Evolutionary conservation across 1,284 basidiomycete species (phyloP), one percentile per base, ranked within the genome.

Genomic region (Tremellales sp.): DNA sequence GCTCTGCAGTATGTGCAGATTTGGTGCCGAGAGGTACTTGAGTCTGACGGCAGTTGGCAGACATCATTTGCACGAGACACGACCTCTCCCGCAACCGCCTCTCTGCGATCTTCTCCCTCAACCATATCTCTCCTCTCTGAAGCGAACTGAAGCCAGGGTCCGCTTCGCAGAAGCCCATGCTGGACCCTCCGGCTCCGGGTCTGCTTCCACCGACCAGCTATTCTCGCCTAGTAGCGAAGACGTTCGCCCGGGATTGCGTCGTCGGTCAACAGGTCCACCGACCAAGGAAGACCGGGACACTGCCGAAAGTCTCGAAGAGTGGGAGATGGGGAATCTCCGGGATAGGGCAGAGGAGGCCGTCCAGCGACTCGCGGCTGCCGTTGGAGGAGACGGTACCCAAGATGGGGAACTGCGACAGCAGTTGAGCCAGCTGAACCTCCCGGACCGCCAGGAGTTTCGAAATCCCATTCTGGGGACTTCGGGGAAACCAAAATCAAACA

Each of bases 111-210:
- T 72, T 10, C 52, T 72, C 4, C 71, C 71, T 0, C 34, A 43
- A 4, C 50, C 59, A 12, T 72, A 70, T 48, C 58, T 72, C 16
- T 53, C 64, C 3, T 66, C 65, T 2, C 49, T 72, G 18, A 69
- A 69, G 41, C 58, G 69, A 8, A 71, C 69, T 4, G 69, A 70
- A 33, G 63, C 68, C 1, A 58, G 69, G 9, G 70, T 70, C 2
- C 56, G 70, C 9, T 72, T 71, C 44, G 66, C 67, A 3, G 61
- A 65, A 13, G 40, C 54, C 18, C 66, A 66, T 40, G 57, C 60
- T 7, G 66, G 65, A 4, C 66, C 65, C 5, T 58, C 54, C 1
- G 53, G 57, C 9, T 53, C 51, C n/a, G 41, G 49, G 6, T 40
- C 29, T 16, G 27, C 43, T 5, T 22, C 36, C 22, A 27, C 27